A percentile compares a stretch with the other conserved stretches of the same genome.
phyloP scores from a whole-genome alignment of 2,329 filamentous ascomycete species.

The Mariannaea elegans region DNA sequence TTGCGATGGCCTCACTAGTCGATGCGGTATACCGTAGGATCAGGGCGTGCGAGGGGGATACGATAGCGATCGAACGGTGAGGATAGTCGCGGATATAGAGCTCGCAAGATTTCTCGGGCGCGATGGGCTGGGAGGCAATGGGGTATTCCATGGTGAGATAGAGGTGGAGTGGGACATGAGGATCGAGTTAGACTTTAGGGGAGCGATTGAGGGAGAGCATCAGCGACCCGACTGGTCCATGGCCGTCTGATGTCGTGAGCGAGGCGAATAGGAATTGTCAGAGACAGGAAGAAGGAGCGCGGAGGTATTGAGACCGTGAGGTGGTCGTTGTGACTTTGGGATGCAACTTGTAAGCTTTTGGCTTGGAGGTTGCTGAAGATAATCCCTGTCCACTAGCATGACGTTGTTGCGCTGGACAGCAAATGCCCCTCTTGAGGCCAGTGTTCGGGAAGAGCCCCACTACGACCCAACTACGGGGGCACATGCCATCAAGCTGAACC shows the following conservation, averaged over 20 bases:
- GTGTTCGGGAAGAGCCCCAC: constrained; percentile 13
- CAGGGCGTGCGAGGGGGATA: constrained; percentile 80
- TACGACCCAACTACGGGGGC: too few relatives aligned
- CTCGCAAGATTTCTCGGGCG: constrained; percentile 72
- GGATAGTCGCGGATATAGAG: constrained; percentile 88
- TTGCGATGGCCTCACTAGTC: constrained; percentile 65
- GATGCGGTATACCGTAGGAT: constrained; percentile 82
- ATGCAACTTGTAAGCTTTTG: constrained; percentile 21
- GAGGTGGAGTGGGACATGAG: constrained; percentile 21
- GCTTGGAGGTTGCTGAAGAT: constrained; percentile 16
- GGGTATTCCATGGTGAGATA: constrained; percentile 57
- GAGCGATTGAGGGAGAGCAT: constrained; percentile 22
- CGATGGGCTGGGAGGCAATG: constrained; percentile 55
- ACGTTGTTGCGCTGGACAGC: constrained; percentile 22
- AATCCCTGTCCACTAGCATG: constrained; percentile 23
- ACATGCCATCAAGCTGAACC: too few relatives aligned
- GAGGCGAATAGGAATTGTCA: not conserved
- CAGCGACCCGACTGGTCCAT: constrained; percentile 33
- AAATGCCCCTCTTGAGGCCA: constrained; percentile 6
- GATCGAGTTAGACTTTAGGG: constrained; percentile 17
- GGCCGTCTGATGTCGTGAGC: not conserved
- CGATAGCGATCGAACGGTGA: constrained; percentile 86
- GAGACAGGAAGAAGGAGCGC: not conserved
- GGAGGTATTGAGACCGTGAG: constrained; percentile 3
- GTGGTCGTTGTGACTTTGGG: constrained; percentile 9